Base-by-base conservation (phyloP, 306 rosid species). In the Astragalus membranaceus region DNA sequence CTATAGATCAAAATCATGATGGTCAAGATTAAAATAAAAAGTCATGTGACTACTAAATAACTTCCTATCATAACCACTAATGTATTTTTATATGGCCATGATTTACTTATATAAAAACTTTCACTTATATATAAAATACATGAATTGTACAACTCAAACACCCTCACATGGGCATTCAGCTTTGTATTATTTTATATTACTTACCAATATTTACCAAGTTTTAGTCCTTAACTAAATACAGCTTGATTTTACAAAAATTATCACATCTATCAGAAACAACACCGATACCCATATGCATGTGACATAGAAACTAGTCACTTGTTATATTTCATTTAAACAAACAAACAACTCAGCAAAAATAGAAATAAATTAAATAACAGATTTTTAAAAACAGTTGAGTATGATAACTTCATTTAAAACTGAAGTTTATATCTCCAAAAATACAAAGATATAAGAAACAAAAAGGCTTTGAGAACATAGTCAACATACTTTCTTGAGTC, bases 401-500 rank as follows among this genome's bases (percentile, higher is more conserved):
- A 47, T 47, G 57, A 47, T 47, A 46, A 46, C 46, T 49, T 57
- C 37, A 63, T 30, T 51, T 52, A 52, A 49, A 76, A 51, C 53
- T 33, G 33, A 55, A 51, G 39, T 29, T 67, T 48, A 56, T 73
- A 54, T 23, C 51, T 55, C 30, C 23, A n/a, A 32, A 52, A 71
- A 43, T 17, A 46, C 17, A 54, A 53, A 48, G 8, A n/a, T n/a
- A 69, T 6, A 30, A 49, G 35, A 64, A 41, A 35, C 13, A 62
- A 72, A 65, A 63, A 79, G 51, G 46, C 44, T 75, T 44, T 69
- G 47, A 26, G 69, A 30, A 72, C 88, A 57, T 88, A 91, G 42
- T 50, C 69, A 36, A 72, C 95, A 53, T 90, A 94, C 99, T 80
- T 91, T 83, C 68, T 91, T 6, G 91, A 77, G 73, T 94, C 99